Evolutionary conservation across 371 early-diverging fungal species (phyloP).

Genomic region (Mortierella polycephala): DNA sequence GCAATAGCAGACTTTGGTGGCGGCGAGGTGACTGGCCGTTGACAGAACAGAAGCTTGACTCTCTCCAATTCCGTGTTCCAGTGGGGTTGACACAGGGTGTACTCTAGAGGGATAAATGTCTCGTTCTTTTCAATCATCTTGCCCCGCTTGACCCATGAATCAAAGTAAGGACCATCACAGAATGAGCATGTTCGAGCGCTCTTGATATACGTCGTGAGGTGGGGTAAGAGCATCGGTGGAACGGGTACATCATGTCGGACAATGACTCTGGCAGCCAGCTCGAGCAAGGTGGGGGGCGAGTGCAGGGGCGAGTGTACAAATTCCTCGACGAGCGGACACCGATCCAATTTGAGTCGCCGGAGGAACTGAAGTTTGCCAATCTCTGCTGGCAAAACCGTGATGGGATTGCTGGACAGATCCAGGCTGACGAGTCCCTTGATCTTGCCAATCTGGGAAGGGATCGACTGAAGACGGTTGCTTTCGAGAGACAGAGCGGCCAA

Average conservation of each 20-base stretch:
- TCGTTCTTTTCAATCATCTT: constrained; percentile 74
- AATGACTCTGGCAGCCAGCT: constrained; percentile 80
- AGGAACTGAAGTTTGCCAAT: constrained; percentile 73
- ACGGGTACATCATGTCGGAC: constrained; percentile 73
- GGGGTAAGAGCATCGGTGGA: constrained; percentile 60
- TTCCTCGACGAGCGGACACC: constrained; percentile 64
- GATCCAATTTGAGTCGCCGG: constrained; percentile 66
- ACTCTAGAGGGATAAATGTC: constrained; percentile 73
- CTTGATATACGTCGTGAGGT: constrained; percentile 74
- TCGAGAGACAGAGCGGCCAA: constrained; percentile 69
- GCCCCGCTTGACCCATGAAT: constrained; percentile 68
- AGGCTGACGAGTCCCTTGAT: constrained; percentile 67
- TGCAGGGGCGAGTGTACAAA: constrained; percentile 51
- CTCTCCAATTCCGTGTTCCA: constrained; percentile 81
- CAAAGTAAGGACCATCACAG: constrained; percentile 90
- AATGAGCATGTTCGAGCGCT: constrained; percentile 79
- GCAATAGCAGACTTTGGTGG: constrained; percentile 12
- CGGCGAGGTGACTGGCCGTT: constrained; percentile 60
- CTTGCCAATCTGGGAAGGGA: constrained; percentile 73
- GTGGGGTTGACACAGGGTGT: constrained; percentile 81
- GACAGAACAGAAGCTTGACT: constrained; percentile 62
- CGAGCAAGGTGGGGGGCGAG: constrained; percentile 70
- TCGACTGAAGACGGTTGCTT: constrained; percentile 61
- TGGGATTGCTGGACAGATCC: constrained; percentile 75
- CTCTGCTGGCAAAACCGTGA: constrained; percentile 79